Conservation (phyloP, 495 filamentous ascomycete genomes). For the Lasiosphaeria miniovina region DNA sequence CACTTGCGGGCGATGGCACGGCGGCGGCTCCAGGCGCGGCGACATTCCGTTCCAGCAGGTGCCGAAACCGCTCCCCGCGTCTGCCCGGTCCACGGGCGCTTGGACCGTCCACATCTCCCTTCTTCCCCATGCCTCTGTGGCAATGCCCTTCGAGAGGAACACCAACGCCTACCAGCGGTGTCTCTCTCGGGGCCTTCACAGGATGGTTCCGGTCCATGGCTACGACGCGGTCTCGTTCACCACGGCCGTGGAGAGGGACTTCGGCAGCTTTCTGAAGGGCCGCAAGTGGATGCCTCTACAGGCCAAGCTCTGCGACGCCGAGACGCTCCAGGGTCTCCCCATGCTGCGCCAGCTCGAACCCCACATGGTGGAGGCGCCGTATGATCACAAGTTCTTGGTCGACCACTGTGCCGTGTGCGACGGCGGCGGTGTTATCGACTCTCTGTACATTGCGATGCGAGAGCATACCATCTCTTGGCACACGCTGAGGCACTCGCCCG, state of each 20-base stretch:
- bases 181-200: slow-evolving; percentile 54
- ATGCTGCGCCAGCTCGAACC: slow-evolving; percentile 52
- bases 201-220: slow-evolving; percentile 47
- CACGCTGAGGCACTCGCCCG: slow-evolving; percentile 42
- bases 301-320: slow-evolving; percentile 54
- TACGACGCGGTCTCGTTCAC: slow-evolving; percentile 46
- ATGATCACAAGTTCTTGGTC: slow-evolving; percentile 48
- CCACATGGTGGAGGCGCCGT: slow-evolving; percentile 33
- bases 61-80: slow-evolving; percentile 14
- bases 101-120: slow-evolving; percentile 59
- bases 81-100: slow-evolving; percentile 28
- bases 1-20: slow-evolving; percentile 16
- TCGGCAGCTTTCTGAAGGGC: slow-evolving; percentile 45
- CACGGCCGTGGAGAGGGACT: slow-evolving; percentile 45
- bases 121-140: slow-evolving; percentile 47
- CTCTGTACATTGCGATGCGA: slow-evolving; percentile 54
- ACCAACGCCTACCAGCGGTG: slow-evolving; percentile 57
- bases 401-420: slow-evolving; percentile 49
- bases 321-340: slow-evolving; percentile 50
- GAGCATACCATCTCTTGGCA: slow-evolving; percentile 46
- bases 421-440: slow-evolving; percentile 49
- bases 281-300: slow-evolving; percentile 53
- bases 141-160: slow-evolving; percentile 58
- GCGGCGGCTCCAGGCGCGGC: slow-evolving; percentile 18
- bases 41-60: slow-evolving; percentile 14